These are phyloP conservation scores for Geotrichum phurueaensis DNA, from an alignment of 1,139 yeast species.

Conservation along the genomic window DNA sequence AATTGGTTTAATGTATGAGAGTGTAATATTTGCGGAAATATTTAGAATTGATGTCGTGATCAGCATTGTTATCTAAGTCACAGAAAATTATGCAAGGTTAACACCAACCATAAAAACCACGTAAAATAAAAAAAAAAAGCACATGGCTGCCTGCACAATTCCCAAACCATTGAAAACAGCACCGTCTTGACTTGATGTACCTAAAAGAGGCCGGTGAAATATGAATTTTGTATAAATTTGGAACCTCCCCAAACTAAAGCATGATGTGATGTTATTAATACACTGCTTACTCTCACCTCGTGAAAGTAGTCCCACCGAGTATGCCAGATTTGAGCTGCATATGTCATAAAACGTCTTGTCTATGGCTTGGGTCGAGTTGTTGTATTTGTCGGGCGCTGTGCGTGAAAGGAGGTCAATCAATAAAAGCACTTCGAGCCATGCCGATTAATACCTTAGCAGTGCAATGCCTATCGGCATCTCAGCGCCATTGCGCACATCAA, in stretches of 20 bases:
- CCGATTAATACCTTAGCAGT: not conserved
- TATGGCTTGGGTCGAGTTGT: not conserved
- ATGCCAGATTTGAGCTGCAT: not conserved
- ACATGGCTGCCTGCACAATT: not conserved
- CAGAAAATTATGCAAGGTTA: not conserved
- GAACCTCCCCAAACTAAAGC: not conserved
- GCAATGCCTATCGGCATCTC: not conserved
- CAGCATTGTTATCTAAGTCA: not conserved
- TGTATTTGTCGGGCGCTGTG: not conserved
- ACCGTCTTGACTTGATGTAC: not conserved
- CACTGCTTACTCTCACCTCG: not conserved
- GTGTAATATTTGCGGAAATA: not conserved
- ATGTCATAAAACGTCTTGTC: not conserved
- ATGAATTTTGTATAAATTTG: not conserved
- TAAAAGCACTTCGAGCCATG: not conserved
- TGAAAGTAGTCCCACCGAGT: not conserved
- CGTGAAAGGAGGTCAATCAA: not conserved
- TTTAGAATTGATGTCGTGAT: not conserved
- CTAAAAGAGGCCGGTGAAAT: not conserved
- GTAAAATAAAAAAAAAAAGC: not conserved
- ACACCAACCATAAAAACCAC: not conserved
- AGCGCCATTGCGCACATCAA: too few relatives aligned
- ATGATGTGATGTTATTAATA: not conserved
- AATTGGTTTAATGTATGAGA: not conserved
- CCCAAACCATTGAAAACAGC: not conserved